Conservation (phyloP, 768 basidiomycete genomes). For the Bullera alba region DNA sequence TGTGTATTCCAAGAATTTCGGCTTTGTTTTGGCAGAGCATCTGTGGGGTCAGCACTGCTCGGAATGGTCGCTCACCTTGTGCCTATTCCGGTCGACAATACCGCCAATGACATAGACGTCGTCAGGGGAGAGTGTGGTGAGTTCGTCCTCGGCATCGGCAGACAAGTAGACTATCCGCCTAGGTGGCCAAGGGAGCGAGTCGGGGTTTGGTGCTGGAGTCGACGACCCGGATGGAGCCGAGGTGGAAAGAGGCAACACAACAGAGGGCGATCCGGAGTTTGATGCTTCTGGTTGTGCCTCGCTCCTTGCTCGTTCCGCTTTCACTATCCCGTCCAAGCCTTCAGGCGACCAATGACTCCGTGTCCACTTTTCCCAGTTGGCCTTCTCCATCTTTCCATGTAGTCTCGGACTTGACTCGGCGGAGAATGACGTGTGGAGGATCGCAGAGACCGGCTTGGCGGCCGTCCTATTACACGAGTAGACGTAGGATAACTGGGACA, state of each 20-base stretch:
- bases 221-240: background rate
- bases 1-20: constrained; percentile 61
- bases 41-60: constrained; percentile 47
- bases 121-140: constrained; percentile 70
- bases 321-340: constrained; percentile 44
- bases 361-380: constrained; percentile 71
- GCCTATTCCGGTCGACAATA: constrained; percentile 90
- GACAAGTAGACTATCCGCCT: constrained; percentile 79
- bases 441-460: constrained; percentile 58
- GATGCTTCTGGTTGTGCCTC: no score
- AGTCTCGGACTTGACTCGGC: constrained; percentile 15
- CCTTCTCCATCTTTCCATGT: constrained; percentile 55
- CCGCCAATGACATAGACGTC: constrained; percentile 94
- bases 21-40: constrained; percentile 86
- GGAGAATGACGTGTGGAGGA: constrained; percentile 70
- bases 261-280: background rate
- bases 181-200: background rate
- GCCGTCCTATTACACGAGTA: constrained; percentile 81
- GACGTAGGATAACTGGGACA: constrained; percentile 81
- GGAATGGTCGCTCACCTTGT: constrained; percentile 58
- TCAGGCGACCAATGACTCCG: constrained; percentile 62
- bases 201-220: background rate
- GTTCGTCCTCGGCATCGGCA: constrained; percentile 81
- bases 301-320: background rate
- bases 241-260: background rate